These are phyloP conservation scores for Coemansia sp. DNA, from an alignment of 192 early-diverging fungal genomes.

Conservation along the genomic window DNA sequence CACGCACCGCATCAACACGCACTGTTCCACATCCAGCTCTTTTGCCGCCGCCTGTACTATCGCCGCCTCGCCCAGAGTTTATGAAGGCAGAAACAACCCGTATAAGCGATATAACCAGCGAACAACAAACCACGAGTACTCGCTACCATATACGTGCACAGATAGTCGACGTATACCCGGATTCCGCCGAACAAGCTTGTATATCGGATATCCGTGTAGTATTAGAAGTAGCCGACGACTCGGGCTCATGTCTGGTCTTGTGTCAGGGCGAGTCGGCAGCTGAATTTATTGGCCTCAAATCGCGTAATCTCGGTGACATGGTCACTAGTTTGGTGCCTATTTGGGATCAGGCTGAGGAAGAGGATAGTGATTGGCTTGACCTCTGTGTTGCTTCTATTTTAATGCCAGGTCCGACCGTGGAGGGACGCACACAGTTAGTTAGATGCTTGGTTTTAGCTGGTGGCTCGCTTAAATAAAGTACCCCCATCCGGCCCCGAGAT, in stretches of 20 bases:
- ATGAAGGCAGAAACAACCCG: neutral
- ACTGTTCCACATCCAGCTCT: neutral
- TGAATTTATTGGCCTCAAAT: neutral
- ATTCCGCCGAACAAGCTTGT: slow-evolving; percentile 1
- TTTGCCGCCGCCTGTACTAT: neutral
- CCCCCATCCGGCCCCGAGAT: neutral
- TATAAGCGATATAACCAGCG: neutral
- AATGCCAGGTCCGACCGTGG: neutral
- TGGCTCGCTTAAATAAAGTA: neutral
- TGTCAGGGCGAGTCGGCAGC: neutral
- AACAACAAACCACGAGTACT: neutral
- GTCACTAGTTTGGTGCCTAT: neutral
- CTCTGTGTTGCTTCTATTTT: neutral
- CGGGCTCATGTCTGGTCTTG: slow-evolving; percentile 19
- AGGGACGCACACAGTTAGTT: neutral
- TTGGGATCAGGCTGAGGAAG: neutral
- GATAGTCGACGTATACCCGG: slow-evolving; percentile 9
- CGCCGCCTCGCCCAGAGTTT: neutral
- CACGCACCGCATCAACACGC: no score
- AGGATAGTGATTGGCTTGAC: neutral
- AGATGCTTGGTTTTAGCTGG: neutral
- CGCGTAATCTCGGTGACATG: neutral
- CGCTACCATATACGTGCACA: slow-evolving; percentile 13
- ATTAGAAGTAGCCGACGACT: slow-evolving; percentile 16
- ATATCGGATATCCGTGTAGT: slow-evolving; percentile 7